Conservation (phyloP, 192 early-diverging fungal genomes). For the Coemansia sp. region DNA sequence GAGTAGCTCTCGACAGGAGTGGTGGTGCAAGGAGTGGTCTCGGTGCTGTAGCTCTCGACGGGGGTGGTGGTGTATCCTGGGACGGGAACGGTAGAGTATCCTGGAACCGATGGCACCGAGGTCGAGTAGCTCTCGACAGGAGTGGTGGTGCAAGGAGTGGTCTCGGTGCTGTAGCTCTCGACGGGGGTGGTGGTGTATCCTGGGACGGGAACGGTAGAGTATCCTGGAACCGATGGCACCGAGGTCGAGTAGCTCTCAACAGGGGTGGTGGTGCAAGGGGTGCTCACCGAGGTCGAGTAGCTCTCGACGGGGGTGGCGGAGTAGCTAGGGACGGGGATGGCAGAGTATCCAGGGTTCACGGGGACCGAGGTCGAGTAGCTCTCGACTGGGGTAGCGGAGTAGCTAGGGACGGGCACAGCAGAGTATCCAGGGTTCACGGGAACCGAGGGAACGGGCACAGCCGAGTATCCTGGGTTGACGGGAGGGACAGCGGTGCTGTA, state of each 20-base stretch:
- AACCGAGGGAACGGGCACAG: neutral
- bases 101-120: neutral
- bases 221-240: too few species aligned
- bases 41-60: constrained; percentile 8
- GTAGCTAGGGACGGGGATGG: neutral
- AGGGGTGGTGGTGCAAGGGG: neutral
- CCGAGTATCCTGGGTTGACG: constrained; percentile 14
- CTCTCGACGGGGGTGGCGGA: constrained; percentile 9
- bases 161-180: constrained; percentile 15
- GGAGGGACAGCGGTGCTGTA: neutral
- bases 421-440: constrained; percentile 3
- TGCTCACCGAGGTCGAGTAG: neutral
- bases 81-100: neutral
- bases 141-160: neutral
- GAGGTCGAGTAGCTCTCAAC: too few species aligned
- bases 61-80: neutral
- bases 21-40: neutral
- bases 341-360: neutral
- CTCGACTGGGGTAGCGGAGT: constrained; percentile 11
- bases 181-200: constrained; percentile 5
- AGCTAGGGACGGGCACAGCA: constrained; percentile 15
- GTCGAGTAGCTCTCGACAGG: constrained; percentile 4
- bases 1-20: constrained; percentile 14
- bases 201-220: too few species aligned
- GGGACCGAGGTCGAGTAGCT: constrained; percentile 5